Base-by-base conservation (phyloP, 495 filamentous ascomycete genomes). In the Amniculicola lignicola region DNA sequence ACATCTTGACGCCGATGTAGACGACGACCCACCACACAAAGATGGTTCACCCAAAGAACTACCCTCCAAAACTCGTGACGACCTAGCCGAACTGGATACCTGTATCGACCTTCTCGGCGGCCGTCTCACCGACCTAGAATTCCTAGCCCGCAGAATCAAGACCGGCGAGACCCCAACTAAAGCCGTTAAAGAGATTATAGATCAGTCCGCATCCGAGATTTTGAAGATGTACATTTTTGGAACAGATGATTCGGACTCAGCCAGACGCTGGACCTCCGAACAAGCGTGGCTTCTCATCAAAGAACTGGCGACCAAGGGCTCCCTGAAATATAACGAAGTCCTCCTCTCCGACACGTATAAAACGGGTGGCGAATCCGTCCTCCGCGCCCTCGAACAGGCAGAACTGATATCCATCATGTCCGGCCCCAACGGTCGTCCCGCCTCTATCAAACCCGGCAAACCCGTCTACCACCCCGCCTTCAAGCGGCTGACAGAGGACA, bases 201-300 rank as follows among this genome's bases (percentile, higher is more conserved):
- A 89, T 28, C 89, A 95, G 59, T 84, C 85, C 7, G 84, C 89
- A 9, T 86, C 85, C 2, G 94, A 97, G 67, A 91, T 98, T 39
- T 67, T 96, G 47, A 95, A 96, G 66, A 89, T 95, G 77, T 97
- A 90, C 74, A 78, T 97, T 23, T 75, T 96, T 0, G 78, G 76
- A 37, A 74, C 78, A 38, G 69, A 71, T 31, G 25, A 74, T 12
- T 23, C 38, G 16, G 51, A 48, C 15, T 65, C 65, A 6, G 15
- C 59, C 38, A 74, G 77, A 48, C 71, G 80, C 46, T 98, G 89
- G 89, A 82, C 79, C 1, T 74, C 79, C 21, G 83, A 91, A 66
- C 93, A 96, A 69, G 93, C 89, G 0, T 98, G 93, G 93, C 78
- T 85, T 51, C 72, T 98, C 1, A 83, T 97, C 67, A 89, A 86